Base-by-base conservation (phyloP, 805 yeast genomes). In the Kazachstania bromeliacearum region DNA sequence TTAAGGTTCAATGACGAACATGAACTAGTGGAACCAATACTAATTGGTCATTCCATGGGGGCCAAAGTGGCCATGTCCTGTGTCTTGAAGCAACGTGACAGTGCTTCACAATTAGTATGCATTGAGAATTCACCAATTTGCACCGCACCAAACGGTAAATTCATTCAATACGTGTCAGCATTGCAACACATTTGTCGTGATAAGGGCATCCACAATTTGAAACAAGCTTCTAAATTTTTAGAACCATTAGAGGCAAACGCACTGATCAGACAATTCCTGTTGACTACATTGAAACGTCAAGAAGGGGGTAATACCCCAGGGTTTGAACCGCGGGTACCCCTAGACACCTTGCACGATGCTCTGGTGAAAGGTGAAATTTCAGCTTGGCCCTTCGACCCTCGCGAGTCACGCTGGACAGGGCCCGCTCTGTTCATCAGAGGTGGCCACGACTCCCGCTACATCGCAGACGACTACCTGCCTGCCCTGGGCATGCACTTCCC, bases 31-130 rank as follows among this genome's bases (percentile, higher is more conserved):
- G 54, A 43, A 38, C 80, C 84, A 0, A 72, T 82, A n/a, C 40
- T 82, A 14, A 62, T 82, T 13, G 94, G 94, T 0, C 92, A 82
- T 54, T 80, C 89, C 0, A 80, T 84, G 92, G 98, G 98, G 5
- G 98, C 95, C 4, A 88, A 89, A 51, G 72, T 89, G 0, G 96
- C 80, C 5, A 88, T 89, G 96, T 87, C 92, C 0, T 65, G 82
- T 4, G 79, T 85, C 0, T 62, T 92, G 39, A 65, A 85, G 34
- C 65, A 71, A 16, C 89, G 88, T 0, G 70, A 73, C 1, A 46
- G 77, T 8, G 76, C 78, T 5, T 65, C 72, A 10, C 67, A 77
- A 61, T 49, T 87, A 32, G 72, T 88, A 4, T 64, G 85, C 5
- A 94, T 92, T 5, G 98, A 89, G 51, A 89, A 88, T 55, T 85